A percentile compares a stretch with the other conserved stretches of the same genome.
phyloP scores from a whole-genome alignment of 352 stramenopile species.

The Globisporangium paroecandrum region DNA sequence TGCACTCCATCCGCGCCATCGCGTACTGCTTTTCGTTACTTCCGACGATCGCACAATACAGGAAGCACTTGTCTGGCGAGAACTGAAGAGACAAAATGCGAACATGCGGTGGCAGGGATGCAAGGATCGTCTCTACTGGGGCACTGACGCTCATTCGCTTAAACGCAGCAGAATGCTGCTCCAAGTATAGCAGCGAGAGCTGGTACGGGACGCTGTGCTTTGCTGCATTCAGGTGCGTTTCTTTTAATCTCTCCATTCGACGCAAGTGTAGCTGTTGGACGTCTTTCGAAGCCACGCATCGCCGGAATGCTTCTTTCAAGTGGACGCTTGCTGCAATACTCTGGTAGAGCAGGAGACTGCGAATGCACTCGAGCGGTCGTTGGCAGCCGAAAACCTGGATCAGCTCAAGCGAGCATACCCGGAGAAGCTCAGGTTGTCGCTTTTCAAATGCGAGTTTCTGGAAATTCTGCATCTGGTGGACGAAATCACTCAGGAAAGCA shows the following conservation, averaged over 20 bases:
- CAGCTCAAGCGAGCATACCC: conserved; percentile 51
- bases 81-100: conserved; percentile 61
- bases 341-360: conserved; percentile 64
- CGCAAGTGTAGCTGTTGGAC: conserved; percentile 47
- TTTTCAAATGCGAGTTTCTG: conserved; percentile 50
- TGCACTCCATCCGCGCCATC: conserved; percentile 64
- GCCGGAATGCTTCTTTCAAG: conserved; percentile 32
- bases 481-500: conserved; percentile 25
- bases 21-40: conserved; percentile 38
- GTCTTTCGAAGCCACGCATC: conserved; percentile 36
- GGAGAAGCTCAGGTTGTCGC: conserved; percentile 31
- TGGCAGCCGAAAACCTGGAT: conserved; percentile 51
- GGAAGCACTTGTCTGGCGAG: conserved; percentile 60
- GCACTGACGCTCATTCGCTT: conserved; percentile 51
- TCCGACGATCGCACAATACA: conserved; percentile 47
- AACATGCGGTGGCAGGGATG: conserved; percentile 31
- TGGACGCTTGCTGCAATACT: conserved; percentile 36
- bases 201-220: conserved; percentile 58
- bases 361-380: conserved; percentile 41
- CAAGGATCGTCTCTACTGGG: conserved; percentile 39
- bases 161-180: conserved; percentile 59
- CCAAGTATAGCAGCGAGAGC: conserved; percentile 63
- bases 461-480: conserved; percentile 24
- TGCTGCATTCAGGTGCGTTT: conserved; percentile 35
- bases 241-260: conserved; percentile 33